Percentiles rank a stretch among this genome's conserved stretches.
Evolutionary conservation across 352 stramenopile species (phyloP).

Genomic region (Globisporangium okanoganense): DNA sequence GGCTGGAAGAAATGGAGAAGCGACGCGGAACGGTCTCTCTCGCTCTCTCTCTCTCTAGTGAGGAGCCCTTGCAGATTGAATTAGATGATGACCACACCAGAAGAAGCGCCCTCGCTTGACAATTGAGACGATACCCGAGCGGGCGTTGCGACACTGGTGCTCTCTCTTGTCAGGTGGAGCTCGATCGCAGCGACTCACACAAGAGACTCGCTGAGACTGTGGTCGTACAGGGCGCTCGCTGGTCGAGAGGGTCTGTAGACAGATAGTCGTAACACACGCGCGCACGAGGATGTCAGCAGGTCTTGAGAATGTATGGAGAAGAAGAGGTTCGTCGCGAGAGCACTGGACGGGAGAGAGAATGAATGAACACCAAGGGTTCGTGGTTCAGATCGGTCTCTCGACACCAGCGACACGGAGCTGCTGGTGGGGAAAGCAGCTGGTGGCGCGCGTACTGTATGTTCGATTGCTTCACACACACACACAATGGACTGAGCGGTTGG

Average conservation of each 20-base stretch:
- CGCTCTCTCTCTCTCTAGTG: neutral
- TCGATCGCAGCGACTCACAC: neutral
- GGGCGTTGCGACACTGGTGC: neutral
- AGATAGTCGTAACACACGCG: constrained; percentile 3
- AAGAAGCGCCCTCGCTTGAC: neutral
- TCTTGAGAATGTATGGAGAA: neutral
- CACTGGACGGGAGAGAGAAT: constrained; percentile 1
- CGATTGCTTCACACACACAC: too few species aligned
- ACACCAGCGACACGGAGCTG: constrained; percentile 2
- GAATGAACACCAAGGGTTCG: neutral
- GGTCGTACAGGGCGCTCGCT: neutral
- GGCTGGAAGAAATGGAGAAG: constrained; percentile 2
- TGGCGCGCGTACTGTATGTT: neutral
- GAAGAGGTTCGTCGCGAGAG: neutral
- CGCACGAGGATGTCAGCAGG: constrained; percentile 1
- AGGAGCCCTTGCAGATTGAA: neutral
- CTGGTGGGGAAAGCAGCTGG: constrained; percentile 3
- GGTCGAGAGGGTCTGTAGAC: too few species aligned
- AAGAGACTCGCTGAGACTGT: neutral
- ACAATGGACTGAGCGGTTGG: too few species aligned
- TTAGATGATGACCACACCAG: neutral
- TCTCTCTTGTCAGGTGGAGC: neutral
- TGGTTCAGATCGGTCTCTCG: neutral
- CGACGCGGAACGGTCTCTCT: constrained; percentile 3
- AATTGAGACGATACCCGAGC: neutral